Conservation (phyloP, 352 stramenopile genomes). For the Pythium coloratum region DNA sequence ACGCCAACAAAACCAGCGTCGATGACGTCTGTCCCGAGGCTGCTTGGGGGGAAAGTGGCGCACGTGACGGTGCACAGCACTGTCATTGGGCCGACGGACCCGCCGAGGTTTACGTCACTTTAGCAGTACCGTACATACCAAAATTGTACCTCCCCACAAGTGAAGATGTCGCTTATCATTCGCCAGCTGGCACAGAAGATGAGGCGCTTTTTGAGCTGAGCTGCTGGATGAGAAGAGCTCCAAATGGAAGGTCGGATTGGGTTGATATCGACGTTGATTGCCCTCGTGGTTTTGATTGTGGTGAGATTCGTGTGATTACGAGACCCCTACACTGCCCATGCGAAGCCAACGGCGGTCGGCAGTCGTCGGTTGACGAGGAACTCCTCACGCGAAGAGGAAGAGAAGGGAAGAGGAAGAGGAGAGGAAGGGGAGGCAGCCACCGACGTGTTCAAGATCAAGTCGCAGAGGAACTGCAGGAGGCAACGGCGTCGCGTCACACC, state of each 20-base stretch:
- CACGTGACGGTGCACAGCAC: slow-evolving; percentile 1
- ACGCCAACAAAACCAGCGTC: neutral
- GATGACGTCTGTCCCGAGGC: neutral
- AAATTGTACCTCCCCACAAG: neutral
- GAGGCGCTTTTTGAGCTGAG: neutral
- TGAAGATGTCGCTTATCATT: neutral
- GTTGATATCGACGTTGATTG: neutral
- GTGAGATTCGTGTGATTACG: too few species aligned
- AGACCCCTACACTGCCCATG: too few species aligned
- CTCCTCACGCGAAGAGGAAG: too few species aligned
- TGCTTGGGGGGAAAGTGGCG: neutral
- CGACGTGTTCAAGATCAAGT: too few species aligned
- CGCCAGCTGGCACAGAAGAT: neutral
- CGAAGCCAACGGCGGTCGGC: too few species aligned
- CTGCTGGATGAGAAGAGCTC: neutral
- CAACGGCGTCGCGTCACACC: too few species aligned
- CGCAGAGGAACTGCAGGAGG: too few species aligned
- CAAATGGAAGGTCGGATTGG: neutral
- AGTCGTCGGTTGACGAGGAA: too few species aligned
- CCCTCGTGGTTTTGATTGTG: neutral
- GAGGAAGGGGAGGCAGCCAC: too few species aligned
- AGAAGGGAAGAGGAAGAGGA: too few species aligned
- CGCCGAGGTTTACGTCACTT: neutral
- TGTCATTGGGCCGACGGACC: neutral
- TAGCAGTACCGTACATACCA: neutral